Evolutionary conservation across 2,329 filamentous ascomycete genomes (phyloP).

Genomic region (Talaromyces pinophilus): DNA sequence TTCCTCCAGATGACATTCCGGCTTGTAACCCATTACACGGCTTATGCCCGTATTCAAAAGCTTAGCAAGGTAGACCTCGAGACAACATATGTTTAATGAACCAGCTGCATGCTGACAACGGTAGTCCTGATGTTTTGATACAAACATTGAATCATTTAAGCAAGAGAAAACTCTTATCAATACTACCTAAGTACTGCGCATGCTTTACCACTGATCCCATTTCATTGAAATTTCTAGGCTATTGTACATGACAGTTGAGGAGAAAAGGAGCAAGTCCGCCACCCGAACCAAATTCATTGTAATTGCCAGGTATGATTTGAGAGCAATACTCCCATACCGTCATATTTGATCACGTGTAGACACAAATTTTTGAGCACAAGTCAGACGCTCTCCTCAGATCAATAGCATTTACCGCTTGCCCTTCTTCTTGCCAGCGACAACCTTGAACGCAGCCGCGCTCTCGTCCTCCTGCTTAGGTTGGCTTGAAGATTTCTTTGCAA

Average conservation of each 20-base stretch:
- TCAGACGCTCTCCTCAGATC: background rate
- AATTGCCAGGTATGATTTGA: background rate
- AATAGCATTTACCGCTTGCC: conserved; percentile 63
- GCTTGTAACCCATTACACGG: background rate
- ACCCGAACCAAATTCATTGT: background rate
- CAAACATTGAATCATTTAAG: no score
- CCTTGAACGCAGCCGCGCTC: conserved; percentile 71
- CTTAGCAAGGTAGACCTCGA: background rate
- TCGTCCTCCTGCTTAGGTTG: conserved; percentile 51
- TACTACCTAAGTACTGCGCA: background rate
- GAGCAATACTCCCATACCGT: background rate
- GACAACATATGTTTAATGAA: background rate
- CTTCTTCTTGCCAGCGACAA: conserved; percentile 92
- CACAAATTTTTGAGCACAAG: background rate
- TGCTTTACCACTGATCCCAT: background rate
- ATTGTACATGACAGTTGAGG: background rate
- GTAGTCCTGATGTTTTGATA: background rate
- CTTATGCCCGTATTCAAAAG: background rate
- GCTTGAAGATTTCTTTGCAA: conserved; percentile 81
- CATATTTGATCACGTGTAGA: background rate
- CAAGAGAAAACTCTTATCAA: background rate
- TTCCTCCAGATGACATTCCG: background rate
- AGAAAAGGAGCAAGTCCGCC: conserved; percentile 6
- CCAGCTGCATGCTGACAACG: background rate
- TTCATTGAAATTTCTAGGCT: background rate